These are phyloP conservation scores for Clavispora santaluciae DNA, from an alignment of 805 yeast species.

Conservation along the genomic window DNA sequence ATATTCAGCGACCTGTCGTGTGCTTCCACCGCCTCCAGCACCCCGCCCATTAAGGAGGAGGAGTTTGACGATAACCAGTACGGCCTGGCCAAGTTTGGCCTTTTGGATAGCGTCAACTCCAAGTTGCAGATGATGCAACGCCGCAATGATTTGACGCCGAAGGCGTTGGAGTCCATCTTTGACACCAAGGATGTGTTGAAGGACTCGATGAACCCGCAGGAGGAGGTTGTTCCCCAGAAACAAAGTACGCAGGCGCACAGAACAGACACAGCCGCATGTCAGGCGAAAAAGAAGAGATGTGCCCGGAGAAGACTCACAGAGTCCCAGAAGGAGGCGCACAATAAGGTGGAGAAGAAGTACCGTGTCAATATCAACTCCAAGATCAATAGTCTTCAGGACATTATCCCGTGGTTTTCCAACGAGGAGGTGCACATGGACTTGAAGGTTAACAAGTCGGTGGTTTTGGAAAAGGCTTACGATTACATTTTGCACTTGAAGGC, in stretches of 20 bases:
- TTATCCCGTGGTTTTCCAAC: constrained; percentile 61
- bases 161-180: constrained; percentile 24
- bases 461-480: constrained; percentile 63
- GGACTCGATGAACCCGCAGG: constrained; percentile 8
- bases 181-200: constrained; percentile 26
- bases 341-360: constrained; percentile 66
- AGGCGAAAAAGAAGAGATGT: constrained; percentile 32
- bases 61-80: neutral
- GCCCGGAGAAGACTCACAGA: constrained; percentile 52
- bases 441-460: constrained; percentile 56
- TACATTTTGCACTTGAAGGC: constrained; percentile 50
- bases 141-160: constrained; percentile 18
- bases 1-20: constrained; percentile 7
- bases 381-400: constrained; percentile 60
- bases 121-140: constrained; percentile 15
- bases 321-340: constrained; percentile 66
- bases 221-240: constrained; percentile 2
- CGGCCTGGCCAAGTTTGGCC: constrained; percentile 1
- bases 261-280: constrained; percentile 1
- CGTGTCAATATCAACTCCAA: constrained; percentile 68
- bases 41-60: constrained; percentile 7
- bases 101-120: constrained; percentile 14
- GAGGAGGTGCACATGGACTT: constrained; percentile 8
- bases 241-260: constrained; percentile 2
- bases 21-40: constrained; percentile 7